A percentile compares a stretch with the other conserved stretches of the same genome.
These are phyloP conservation scores for Candida glaebosa DNA, from an alignment of 805 yeast genomes.

Conservation along the genomic window DNA sequence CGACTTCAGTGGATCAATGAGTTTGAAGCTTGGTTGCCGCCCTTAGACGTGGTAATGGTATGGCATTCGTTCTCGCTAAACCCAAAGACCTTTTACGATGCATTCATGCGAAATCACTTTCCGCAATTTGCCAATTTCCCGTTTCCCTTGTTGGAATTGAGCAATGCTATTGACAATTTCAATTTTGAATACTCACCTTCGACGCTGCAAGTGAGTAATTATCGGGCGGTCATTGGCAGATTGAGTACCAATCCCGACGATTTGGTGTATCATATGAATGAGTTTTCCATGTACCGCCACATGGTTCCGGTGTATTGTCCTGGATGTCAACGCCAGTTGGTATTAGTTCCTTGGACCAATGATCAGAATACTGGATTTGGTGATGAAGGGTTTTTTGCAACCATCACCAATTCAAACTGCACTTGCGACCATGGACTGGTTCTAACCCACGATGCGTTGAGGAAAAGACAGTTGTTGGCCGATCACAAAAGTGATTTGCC, in stretches of 20 bases:
- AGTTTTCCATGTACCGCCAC: conserved; percentile 2
- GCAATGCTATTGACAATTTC: conserved; percentile 7
- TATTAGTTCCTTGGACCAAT: conserved; percentile 3
- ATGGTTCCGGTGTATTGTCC: conserved; percentile 2
- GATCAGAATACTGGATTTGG: conserved; percentile 7
- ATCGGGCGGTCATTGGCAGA: neutral
- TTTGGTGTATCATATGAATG: neutral
- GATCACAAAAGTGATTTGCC: conserved; percentile 4
- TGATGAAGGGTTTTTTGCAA: conserved; percentile 1
- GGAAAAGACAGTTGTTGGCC: conserved; percentile 6
- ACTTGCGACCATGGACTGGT: neutral
- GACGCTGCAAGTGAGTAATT: neutral
- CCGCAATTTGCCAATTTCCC: conserved; percentile 10
- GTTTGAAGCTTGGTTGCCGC: conserved; percentile 11
- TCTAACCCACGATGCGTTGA: conserved; percentile 5
- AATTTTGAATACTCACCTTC: conserved; percentile 8
- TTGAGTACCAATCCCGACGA: neutral
- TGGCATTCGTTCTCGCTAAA: conserved; percentile 21
- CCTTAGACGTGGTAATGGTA: conserved; percentile 19
- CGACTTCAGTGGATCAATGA: neutral
- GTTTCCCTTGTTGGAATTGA: conserved; percentile 12
- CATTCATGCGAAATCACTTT: conserved; percentile 11
- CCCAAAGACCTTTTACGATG: conserved; percentile 15
- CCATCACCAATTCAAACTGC: neutral
- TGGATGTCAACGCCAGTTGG: neutral